Evolutionary conservation across 2,329 filamentous ascomycete species (phyloP), one percentile per base, ranked within the genome.

Genomic region (Xylariaceae sp.): DNA sequence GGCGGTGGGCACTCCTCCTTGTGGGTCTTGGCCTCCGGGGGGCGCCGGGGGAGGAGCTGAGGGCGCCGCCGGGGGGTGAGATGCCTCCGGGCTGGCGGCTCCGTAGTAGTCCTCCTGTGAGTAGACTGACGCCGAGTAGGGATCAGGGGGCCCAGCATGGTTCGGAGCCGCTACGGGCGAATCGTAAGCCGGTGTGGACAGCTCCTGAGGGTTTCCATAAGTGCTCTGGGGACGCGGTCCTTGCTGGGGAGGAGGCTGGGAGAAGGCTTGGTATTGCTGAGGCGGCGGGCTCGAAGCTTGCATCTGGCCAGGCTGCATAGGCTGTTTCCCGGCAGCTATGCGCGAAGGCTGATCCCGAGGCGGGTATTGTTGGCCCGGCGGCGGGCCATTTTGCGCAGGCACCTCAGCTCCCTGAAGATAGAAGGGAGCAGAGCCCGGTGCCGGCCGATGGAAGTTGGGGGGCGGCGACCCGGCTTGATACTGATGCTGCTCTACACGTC

Each of bases 181-280:
- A 56, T 88, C 82, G 51, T 88, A 89, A 8, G 75, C 76, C 1
- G 82, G 83, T 1, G 83, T 87, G 17, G 83, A 80, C 29, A 90
- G 66, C 60, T 90, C 84, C 58, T 89, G 84, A 1, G 83, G 77
- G 43, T 77, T 75, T 18, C 79, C 77, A 47, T 82, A 83, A 9
- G 75, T 82, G 55, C 77, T 81, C 50, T 79, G 73, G 3, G 77
- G 79, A 12, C 72, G 75, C 36, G 74, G 75, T 36, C 57, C 60
- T 13, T 53, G 59, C 43, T 57, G 56, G 40, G 52, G 60, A 38
- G 58, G 62, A 35, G 58, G 67, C 55, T 56, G 69, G 27, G 58
- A 50, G 42, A 73, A 75, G 5, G 65, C 55, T 23, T 63, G 55
- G 49, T 77, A 76, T 24, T 30, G 29, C 27, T 67, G 58, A 18